Evolutionary conservation across 768 basidiomycete genomes (phyloP).

Genomic region (Leucogyrophana mollusca): DNA sequence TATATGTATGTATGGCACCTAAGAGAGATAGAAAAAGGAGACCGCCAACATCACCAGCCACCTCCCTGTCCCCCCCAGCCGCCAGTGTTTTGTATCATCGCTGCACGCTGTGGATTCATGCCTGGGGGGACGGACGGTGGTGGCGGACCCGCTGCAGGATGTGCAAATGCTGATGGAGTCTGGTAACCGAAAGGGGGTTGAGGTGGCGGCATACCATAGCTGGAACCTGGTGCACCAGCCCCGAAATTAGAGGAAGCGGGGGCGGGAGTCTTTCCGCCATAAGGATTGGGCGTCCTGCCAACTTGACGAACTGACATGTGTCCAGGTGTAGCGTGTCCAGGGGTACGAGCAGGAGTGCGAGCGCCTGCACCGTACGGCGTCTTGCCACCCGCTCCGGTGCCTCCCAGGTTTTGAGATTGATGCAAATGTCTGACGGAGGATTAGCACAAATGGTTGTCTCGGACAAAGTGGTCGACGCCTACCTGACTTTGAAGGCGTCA

Average conservation of each 20-base stretch:
- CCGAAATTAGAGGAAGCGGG: constrained; percentile 38
- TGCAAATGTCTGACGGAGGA: constrained; percentile 59
- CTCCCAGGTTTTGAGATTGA: constrained; percentile 67
- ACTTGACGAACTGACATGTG: constrained; percentile 72
- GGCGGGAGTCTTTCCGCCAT: constrained; percentile 45
- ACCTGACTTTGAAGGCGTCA: constrained; percentile 95
- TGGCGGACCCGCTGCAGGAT: constrained; percentile 40
- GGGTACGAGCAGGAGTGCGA: constrained; percentile 76
- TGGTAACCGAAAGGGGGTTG: constrained; percentile 43
- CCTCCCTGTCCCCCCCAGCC: constrained; percentile 35
- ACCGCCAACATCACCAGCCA: constrained; percentile 25
- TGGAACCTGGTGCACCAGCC: constrained; percentile 24
- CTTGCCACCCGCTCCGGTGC: constrained; percentile 57
- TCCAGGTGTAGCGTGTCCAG: constrained; percentile 78
- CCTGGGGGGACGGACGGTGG: constrained; percentile 50
- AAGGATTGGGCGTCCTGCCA: constrained; percentile 80
- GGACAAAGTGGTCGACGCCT: constrained; percentile 15
- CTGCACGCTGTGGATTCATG: constrained; percentile 66
- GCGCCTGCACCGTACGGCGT: constrained; percentile 76
- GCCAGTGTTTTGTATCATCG: constrained; percentile 55
- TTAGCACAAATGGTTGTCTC: constrained; percentile 5
- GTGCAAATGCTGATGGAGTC: constrained; percentile 34
- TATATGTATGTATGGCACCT: constrained; percentile 3
- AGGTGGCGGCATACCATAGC: constrained; percentile 26
- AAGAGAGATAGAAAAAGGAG: constrained; percentile 16